A percentile compares a stretch with the other conserved stretches of the same genome.
Conservation (phyloP, 1,284 basidiomycete genomes). For the Cutaneotrichosporon sp. region DNA sequence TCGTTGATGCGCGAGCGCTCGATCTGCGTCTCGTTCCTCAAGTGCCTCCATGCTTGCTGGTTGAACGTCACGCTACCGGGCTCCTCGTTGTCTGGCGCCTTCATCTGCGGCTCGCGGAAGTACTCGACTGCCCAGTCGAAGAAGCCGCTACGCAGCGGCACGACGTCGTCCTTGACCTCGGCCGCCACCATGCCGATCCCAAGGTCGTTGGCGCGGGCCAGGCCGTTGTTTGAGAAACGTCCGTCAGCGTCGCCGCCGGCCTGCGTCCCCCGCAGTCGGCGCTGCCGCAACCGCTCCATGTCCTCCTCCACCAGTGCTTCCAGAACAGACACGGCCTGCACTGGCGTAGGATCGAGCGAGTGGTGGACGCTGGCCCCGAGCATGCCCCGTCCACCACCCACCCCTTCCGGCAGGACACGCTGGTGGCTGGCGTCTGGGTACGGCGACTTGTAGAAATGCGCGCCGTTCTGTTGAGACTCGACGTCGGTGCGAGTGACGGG, state of each 20-base stretch:
- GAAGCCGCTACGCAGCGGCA: conserved; percentile 87
- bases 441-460: conserved; percentile 40
- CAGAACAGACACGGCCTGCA: conserved; percentile 69
- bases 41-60: conserved; percentile 91
- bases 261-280: conserved; percentile 58
- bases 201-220: conserved; percentile 44
- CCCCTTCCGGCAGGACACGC: conserved; percentile 36
- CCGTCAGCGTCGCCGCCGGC: conserved; percentile 49
- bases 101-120: conserved; percentile 98
- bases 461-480: conserved; percentile 24
- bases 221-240: conserved; percentile 43
- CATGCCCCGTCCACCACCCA: conserved; percentile 9
- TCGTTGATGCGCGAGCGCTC: conserved; percentile 63
- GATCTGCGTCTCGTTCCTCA: conserved; percentile 81
- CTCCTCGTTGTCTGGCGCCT: conserved; percentile 93
- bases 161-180: conserved; percentile 56
- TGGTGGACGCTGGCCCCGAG: conserved; percentile 15
- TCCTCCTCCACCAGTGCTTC: conserved; percentile 86
- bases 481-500: conserved; percentile 23
- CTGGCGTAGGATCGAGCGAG: conserved; percentile 23
- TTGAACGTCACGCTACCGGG: conserved; percentile 92
- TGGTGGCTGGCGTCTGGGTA: conserved; percentile 45
- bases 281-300: conserved; percentile 75
- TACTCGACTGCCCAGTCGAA: conserved; percentile 98
- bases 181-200: conserved; percentile 54